phyloP scores from a whole-genome alignment of 2,329 filamentous ascomycete species.

The Pleomassaria siparia region DNA sequence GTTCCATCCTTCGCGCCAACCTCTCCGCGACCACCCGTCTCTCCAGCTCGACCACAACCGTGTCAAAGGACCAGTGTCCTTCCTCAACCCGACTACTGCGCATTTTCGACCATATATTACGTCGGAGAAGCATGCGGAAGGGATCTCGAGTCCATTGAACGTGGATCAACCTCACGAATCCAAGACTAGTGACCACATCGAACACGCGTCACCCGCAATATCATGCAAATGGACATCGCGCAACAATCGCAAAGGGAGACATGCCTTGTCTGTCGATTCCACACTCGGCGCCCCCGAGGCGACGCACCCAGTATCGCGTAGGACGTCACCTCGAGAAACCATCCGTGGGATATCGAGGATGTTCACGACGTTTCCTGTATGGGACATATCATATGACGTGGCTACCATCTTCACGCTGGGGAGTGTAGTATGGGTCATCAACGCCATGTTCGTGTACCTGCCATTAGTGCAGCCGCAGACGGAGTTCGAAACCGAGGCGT shows the following conservation, averaged over 20 bases:
- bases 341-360: constrained; percentile 49
- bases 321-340: constrained; percentile 34
- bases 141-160: not conserved
- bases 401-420: constrained; percentile 58
- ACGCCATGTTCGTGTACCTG: constrained; percentile 66
- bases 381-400: constrained; percentile 60
- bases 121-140: not conserved
- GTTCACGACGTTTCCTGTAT: constrained; percentile 54
- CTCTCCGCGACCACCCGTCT: constrained; percentile 20
- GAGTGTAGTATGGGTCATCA: constrained; percentile 49
- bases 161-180: not conserved
- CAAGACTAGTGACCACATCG: not conserved
- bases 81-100: constrained; percentile 52
- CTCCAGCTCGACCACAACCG: constrained; percentile 25
- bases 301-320: constrained; percentile 32
- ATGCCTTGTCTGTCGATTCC: constrained; percentile 38
- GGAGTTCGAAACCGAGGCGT: constrained; percentile 57
- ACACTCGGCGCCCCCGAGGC: constrained; percentile 9
- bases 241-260: constrained; percentile 49
- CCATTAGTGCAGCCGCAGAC: constrained; percentile 57
- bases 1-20: constrained; percentile 29
- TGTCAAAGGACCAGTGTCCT: constrained; percentile 47
- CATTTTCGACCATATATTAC: constrained; percentile 8
- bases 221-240: constrained; percentile 43
- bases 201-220: constrained; percentile 1